A percentile compares a stretch with the other conserved stretches of the same genome.
Conservation (phyloP, 2,329 filamentous ascomycete species). For the Xylariaceae sp. region DNA sequence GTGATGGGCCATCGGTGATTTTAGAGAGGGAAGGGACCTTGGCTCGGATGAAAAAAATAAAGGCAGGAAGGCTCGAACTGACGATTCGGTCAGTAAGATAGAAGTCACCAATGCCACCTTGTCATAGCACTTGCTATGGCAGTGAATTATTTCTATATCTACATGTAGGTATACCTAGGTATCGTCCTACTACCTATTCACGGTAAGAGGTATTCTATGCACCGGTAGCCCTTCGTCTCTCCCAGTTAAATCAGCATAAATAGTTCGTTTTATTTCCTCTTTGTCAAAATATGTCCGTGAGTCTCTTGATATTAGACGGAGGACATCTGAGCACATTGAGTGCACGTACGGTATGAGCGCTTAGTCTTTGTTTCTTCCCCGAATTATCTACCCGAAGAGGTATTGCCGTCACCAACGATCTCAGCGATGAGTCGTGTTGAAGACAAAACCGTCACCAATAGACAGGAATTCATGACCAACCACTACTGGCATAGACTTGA, state of each 20-base stretch:
- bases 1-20: background rate
- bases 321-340: background rate
- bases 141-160: too few relatives aligned
- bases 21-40: constrained; percentile 9
- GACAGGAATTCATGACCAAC: background rate
- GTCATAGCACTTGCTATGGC: constrained; percentile 2
- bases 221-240: too few relatives aligned
- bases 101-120: background rate
- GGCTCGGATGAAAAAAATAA: background rate
- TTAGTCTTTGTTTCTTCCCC: background rate
- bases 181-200: background rate
- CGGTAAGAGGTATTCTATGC: background rate
- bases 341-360: background rate
- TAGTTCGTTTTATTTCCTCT: too few relatives aligned
- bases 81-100: too few relatives aligned
- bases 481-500: background rate
- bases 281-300: too few relatives aligned
- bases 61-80: constrained; percentile 11
- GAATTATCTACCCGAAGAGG: too few relatives aligned
- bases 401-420: background rate
- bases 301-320: too few relatives aligned
- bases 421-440: background rate
- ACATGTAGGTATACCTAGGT: too few relatives aligned
- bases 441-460: background rate
- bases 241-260: too few relatives aligned